Conservation (phyloP, 768 basidiomycete species). For the Tylopilus subfusipes region DNA sequence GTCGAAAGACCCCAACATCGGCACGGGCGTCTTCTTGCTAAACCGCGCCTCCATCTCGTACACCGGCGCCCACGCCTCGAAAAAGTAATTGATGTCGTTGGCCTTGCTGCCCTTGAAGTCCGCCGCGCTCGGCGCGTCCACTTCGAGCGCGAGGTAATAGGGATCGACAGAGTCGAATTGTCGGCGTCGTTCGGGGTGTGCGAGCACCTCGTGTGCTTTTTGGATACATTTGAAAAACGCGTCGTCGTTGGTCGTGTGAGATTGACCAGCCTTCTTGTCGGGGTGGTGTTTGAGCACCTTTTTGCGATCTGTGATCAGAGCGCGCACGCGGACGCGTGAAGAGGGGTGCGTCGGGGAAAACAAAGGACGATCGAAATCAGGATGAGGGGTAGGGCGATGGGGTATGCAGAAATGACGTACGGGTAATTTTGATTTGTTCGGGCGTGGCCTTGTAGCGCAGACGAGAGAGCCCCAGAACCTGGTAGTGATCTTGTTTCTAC, state of each 20-base stretch:
- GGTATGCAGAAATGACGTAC: slow-evolving; percentile 50
- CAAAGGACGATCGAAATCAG: not conserved
- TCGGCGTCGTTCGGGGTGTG: slow-evolving; percentile 78
- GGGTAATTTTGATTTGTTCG: slow-evolving; percentile 94
- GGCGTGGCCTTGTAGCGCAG: slow-evolving; percentile 82
- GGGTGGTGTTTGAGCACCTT: slow-evolving; percentile 99
- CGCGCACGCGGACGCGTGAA: not conserved
- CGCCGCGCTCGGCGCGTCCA: slow-evolving; percentile 66
- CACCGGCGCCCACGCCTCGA: slow-evolving; percentile 70
- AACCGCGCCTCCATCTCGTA: slow-evolving; percentile 93
- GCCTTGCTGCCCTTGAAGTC: slow-evolving; percentile 48
- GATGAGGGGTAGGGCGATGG: slow-evolving; percentile 14
- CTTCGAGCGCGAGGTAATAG: slow-evolving; percentile 63
- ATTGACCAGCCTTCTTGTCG: slow-evolving; percentile 84
- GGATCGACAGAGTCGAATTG: slow-evolving; percentile 98
- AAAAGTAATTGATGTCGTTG: slow-evolving; percentile 60
- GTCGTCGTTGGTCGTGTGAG: slow-evolving; percentile 90
- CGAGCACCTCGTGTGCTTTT: slow-evolving; percentile 95
- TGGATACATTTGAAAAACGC: slow-evolving; percentile 99
- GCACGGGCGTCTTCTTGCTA: slow-evolving; percentile 81
- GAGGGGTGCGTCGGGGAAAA: not conserved
- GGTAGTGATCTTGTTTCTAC: slow-evolving; percentile 98
- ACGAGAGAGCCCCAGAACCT: slow-evolving; percentile 90
- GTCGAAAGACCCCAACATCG: slow-evolving; percentile 66
- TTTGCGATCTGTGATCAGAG: slow-evolving; percentile 69